phyloP scores from a whole-genome alignment of 176 grass and related monocot species.

The Guadua angustifolia region DNA sequence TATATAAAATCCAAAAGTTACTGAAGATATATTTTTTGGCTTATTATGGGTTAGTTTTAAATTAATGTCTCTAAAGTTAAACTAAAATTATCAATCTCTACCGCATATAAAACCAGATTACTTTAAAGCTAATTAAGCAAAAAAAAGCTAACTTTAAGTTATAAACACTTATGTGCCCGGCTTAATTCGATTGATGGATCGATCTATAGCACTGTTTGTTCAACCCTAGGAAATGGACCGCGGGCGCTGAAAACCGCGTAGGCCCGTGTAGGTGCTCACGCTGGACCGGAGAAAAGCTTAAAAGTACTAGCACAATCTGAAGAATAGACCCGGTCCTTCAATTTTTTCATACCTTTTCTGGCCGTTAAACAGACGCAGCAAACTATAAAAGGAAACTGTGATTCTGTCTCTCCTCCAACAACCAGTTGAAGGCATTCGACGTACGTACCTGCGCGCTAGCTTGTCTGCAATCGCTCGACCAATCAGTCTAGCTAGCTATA shows the following conservation, averaged over 20 bases:
- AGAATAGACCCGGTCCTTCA: constrained; percentile 4
- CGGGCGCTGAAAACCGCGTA: constrained; percentile 1
- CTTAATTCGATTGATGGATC: not conserved
- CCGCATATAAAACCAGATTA: no score
- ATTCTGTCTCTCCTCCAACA: not conserved
- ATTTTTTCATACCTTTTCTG: not conserved
- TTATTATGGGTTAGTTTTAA: no score
- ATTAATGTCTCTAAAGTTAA: no score
- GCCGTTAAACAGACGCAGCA: not conserved
- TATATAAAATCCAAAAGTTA: no score
- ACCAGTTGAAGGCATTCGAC: not conserved
- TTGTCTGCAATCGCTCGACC: no score
- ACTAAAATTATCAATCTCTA: no score
- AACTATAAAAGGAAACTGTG: constrained; percentile 22
- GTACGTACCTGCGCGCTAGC: not conserved
- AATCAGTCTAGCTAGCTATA: not conserved
- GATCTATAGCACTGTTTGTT: no score
- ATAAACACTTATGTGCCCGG: no score
- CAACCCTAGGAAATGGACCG: not conserved
- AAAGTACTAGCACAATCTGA: not conserved
- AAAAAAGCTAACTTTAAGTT: no score
- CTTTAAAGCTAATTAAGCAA: no score
- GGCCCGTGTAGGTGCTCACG: not conserved
- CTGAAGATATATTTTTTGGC: no score
- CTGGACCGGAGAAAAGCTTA: no score